phyloP scores from a whole-genome alignment of 352 stramenopile genomes.

The Globisporangium iwayamae region DNA sequence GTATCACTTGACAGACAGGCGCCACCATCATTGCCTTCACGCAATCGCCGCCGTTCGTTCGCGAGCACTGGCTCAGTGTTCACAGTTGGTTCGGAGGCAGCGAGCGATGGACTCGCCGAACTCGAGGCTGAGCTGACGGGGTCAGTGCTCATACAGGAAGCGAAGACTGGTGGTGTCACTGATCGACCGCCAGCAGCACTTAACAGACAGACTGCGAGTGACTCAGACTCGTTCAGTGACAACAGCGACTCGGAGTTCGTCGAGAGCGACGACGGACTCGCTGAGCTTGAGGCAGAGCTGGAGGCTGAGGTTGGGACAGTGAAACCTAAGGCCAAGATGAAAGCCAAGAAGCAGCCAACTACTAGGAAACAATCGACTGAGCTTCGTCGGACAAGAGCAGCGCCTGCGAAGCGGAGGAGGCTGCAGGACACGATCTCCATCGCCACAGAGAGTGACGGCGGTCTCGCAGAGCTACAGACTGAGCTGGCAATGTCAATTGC shows the following conservation, averaged over 20 bases:
- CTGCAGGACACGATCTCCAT: constrained; percentile 1
- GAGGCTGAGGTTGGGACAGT: constrained; percentile 11
- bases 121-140: constrained; percentile 30
- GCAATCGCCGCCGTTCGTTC: constrained; percentile 2
- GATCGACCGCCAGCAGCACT: background rate
- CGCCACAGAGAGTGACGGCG: constrained; percentile 12
- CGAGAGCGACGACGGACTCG: constrained; percentile 19
- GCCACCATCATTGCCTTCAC: background rate
- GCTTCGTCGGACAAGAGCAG: background rate
- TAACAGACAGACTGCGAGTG: background rate
- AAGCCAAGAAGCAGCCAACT: background rate
- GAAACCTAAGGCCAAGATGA: constrained; percentile 1
- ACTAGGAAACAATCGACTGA: background rate
- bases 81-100: background rate
- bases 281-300: constrained; percentile 19
- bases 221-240: background rate
- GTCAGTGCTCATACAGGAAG: background rate
- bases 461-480: constrained; percentile 10
- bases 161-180: background rate
- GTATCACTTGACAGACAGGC: background rate
- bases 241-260: background rate
- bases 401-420: background rate
- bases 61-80: constrained; percentile 4
- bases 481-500: constrained; percentile 9
- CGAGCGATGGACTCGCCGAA: constrained; percentile 25